Evolutionary conservation across 2,329 filamentous ascomycete genomes (phyloP), one percentile per base, ranked within the genome.

Genomic region (Apiospora marii): DNA sequence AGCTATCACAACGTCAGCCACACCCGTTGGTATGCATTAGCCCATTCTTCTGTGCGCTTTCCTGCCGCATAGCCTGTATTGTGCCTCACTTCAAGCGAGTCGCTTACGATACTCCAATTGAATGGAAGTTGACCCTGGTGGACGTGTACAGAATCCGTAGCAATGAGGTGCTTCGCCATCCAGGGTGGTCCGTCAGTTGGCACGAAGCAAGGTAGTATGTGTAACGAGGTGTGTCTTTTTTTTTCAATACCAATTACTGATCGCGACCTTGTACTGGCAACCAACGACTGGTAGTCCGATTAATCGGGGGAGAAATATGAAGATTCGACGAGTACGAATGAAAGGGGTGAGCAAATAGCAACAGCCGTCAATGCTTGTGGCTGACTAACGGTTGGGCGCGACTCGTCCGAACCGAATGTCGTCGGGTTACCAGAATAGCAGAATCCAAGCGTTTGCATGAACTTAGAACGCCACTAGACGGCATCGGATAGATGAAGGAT

Each of bases 401-500:
- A 22, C 53, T 61, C 53, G 16, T 61, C 53, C 53, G 53, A 61
- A 37, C 16, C 16, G 30, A 22, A 37, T 10, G 27, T 16, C 27
- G 27, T 16, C 14, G 27, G 30, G 8, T 4, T 22, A 61, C 30
- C 53, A 37, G 37, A 61, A 61, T 61, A 61, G 53, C 30, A 37
- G 6, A 64, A 34, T 64, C 41, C 10, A 7, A 37, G 16, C 1
- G 53, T 30, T 22, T 13, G 58, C 58, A 41, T 24, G 2, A n/a
- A 41, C 34, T 24, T 14, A n/a, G 19, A 64, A 24, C 10, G 41
- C 41, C 41, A 68, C 67, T 68, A 30, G 43, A 68, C 10, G 41
- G 44, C 24, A 48, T 44, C 41, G 27, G 44, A 68, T 46, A 48
- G 67, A 68, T n/a, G 43, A 43, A 24, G 34, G 43, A 67, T 37